Evolutionary conservation across 1,284 basidiomycete genomes (phyloP).

Genomic region (Takashimella tepidaria): DNA sequence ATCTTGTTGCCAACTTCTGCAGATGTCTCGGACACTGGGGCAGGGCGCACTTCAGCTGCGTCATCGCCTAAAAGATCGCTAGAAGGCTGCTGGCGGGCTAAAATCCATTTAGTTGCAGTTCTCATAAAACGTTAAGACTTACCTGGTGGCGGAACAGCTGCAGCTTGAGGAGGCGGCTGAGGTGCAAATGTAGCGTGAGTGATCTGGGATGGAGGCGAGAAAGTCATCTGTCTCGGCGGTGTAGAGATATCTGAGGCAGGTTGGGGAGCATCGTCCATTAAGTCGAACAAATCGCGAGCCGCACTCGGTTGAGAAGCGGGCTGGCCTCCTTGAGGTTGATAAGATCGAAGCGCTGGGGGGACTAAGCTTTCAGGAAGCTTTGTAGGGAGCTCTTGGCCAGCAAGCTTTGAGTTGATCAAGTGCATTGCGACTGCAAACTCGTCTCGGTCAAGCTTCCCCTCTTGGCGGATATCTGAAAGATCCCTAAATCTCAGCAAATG

Average conservation of each 20-base stretch:
- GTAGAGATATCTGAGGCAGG: constrained; percentile 19
- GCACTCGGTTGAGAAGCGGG: constrained; percentile 11
- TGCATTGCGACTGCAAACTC: constrained; percentile 97
- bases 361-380: constrained; percentile 68
- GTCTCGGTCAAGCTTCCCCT: constrained; percentile 81
- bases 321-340: neutral
- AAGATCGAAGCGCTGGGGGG: constrained; percentile 57
- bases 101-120: constrained; percentile 2
- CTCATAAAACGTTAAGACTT: no score
- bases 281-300: constrained; percentile 45
- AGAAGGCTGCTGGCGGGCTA: constrained; percentile 7
- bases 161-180: constrained; percentile 4
- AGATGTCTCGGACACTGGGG: constrained; percentile 44
- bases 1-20: constrained; percentile 77
- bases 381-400: constrained; percentile 74
- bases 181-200: neutral
- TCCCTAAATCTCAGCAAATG: constrained; percentile 60
- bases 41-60: constrained; percentile 10
- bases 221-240: neutral
- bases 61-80: constrained; percentile 45
- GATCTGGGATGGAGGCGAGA: neutral
- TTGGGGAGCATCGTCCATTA: constrained; percentile 40
- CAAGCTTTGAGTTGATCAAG: constrained; percentile 81
- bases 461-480: constrained; percentile 82
- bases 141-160: neutral